phyloP scores from a whole-genome alignment of 2,329 filamentous ascomycete genomes.

The Berkeleyomyces rouxiae region DNA sequence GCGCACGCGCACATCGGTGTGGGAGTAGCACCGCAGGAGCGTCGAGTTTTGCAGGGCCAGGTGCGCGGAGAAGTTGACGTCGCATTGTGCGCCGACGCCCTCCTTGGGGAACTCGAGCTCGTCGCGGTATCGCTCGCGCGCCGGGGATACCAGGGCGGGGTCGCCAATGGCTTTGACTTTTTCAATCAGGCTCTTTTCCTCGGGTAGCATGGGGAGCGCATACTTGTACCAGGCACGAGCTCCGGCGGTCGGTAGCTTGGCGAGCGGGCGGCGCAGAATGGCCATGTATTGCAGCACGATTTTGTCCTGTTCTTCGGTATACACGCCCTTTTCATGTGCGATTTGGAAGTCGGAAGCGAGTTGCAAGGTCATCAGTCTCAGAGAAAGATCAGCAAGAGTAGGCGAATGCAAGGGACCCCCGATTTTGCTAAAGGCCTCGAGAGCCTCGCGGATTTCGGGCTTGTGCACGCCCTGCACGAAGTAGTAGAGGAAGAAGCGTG shows the following conservation, averaged over 20 bases:
- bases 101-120: constrained; percentile 61
- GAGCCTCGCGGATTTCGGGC: constrained; percentile 27
- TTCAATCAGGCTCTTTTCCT: constrained; percentile 22
- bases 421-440: constrained; percentile 22
- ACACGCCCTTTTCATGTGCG: constrained; percentile 33
- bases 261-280: constrained; percentile 10
- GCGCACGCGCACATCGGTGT: constrained; percentile 59
- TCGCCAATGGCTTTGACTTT: constrained; percentile 30
- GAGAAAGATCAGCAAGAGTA: constrained; percentile 26
- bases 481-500: constrained; percentile 9
- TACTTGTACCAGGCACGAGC: constrained; percentile 14
- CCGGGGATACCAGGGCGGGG: constrained; percentile 31
- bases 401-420: background rate
- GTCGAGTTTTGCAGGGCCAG: constrained; percentile 71
- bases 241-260: constrained; percentile 6
- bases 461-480: constrained; percentile 30
- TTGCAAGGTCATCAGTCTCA: constrained; percentile 38
- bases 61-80: constrained; percentile 81
- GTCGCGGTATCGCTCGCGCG: constrained; percentile 34
- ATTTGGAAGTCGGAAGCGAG: constrained; percentile 39
- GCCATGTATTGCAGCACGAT: constrained; percentile 7
- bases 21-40: constrained; percentile 68
- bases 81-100: constrained; percentile 69
- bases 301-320: constrained; percentile 17
- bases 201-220: constrained; percentile 24